These are phyloP conservation scores for Metarhizium guizhouense DNA, from an alignment of 2,329 filamentous ascomycete genomes.

Conservation along the genomic window DNA sequence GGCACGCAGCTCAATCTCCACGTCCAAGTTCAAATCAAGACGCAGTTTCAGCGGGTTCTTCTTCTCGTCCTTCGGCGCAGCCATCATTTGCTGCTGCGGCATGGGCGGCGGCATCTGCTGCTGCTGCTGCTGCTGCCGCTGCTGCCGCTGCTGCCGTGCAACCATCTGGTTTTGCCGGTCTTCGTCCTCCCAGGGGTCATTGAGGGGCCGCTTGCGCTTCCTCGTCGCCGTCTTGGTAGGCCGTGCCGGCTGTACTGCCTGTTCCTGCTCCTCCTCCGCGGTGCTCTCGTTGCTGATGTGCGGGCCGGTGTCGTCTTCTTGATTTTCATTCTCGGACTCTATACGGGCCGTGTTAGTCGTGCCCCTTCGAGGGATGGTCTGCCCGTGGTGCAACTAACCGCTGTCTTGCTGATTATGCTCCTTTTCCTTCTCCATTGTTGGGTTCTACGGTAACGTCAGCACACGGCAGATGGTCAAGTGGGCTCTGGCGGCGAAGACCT, in stretches of 20 bases:
- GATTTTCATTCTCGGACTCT: conserved; percentile 3
- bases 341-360: background rate
- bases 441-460: background rate
- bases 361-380: background rate
- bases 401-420: background rate
- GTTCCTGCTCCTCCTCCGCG: conserved; percentile 10
- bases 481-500: background rate
- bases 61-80: conserved; percentile 16
- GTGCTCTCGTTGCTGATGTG: conserved; percentile 5
- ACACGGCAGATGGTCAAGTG: background rate
- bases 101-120: conserved; percentile 11
- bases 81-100: conserved; percentile 19
- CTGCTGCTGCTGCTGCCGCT: conserved; percentile 12
- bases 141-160: conserved; percentile 19
- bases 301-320: conserved; percentile 7
- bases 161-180: conserved; percentile 12
- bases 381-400: background rate
- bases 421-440: conserved; percentile 1
- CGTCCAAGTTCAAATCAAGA: conserved; percentile 67
- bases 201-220: conserved; percentile 4
- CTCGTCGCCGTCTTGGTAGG: conserved; percentile 2
- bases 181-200: conserved; percentile 6
- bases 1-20: conserved; percentile 73
- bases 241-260: conserved; percentile 2
- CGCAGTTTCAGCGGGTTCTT: conserved; percentile 56